These are phyloP conservation scores for Mycosphaerella arachidis DNA, from an alignment of 2,329 filamentous ascomycete species.

Conservation along the genomic window DNA sequence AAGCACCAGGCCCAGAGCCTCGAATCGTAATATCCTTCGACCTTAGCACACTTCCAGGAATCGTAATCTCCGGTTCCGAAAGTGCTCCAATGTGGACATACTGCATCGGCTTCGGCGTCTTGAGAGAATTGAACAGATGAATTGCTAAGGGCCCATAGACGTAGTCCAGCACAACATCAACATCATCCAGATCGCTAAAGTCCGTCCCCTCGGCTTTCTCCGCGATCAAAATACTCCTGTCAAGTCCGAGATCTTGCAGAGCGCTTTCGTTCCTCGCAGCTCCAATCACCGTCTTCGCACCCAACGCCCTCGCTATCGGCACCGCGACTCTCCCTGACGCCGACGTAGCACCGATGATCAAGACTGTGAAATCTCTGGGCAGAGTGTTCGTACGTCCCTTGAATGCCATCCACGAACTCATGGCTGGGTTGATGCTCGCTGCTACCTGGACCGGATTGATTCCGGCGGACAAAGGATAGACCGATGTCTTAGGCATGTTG, in stretches of 20 bases:
- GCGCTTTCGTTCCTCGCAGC: constrained; percentile 46
- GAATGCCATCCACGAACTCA: constrained; percentile 57
- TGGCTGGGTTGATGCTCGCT: constrained; percentile 51
- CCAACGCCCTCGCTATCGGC: constrained; percentile 45
- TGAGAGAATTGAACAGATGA: constrained; percentile 41
- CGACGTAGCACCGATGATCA: constrained; percentile 53
- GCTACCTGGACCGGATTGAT: constrained; percentile 50
- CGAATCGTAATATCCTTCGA: constrained; percentile 45
- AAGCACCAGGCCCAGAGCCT: constrained; percentile 29
- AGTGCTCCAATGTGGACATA: constrained; percentile 52
- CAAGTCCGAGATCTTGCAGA: constrained; percentile 43
- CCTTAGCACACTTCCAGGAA: constrained; percentile 43
- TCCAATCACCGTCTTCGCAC: constrained; percentile 49
- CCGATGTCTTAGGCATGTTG: constrained; percentile 42
- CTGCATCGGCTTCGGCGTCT: constrained; percentile 43
- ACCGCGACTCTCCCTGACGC: constrained; percentile 51
- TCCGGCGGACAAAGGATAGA: constrained; percentile 41
- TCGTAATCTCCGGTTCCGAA: constrained; percentile 33
- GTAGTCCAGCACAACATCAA: constrained; percentile 56
- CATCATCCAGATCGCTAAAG: constrained; percentile 43
- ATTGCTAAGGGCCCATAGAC: constrained; percentile 48
- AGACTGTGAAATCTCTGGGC: constrained; percentile 43
- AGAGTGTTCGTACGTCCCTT: constrained; percentile 41
- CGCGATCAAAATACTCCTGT: constrained; percentile 44
- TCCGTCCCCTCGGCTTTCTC: constrained; percentile 41